These are phyloP conservation scores for Penicillium lividum DNA, from an alignment of 495 filamentous ascomycete genomes.

Conservation along the genomic window DNA sequence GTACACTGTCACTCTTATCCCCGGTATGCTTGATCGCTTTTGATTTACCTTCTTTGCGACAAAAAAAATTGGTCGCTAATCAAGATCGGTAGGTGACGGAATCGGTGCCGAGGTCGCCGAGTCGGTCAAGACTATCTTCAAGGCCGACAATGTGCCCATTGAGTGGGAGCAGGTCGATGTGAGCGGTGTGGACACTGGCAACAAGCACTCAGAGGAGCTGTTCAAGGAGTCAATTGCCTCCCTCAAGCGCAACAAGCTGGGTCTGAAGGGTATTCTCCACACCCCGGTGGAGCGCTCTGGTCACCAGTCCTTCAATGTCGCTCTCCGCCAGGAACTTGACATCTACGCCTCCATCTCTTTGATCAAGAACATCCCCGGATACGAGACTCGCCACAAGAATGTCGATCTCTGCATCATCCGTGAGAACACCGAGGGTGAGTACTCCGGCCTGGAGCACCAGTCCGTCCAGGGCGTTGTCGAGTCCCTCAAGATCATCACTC, in stretches of 20 bases:
- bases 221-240: constrained; percentile 94
- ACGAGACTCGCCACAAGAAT: constrained; percentile 92
- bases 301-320: constrained; percentile 99
- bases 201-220: constrained; percentile 88
- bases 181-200: constrained; percentile 83
- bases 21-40: constrained; percentile 56
- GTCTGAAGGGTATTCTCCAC: constrained; percentile 93
- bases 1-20: constrained; percentile 98
- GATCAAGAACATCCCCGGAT: constrained; percentile 99
- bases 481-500: constrained; percentile 99
- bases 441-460: constrained; percentile 97
- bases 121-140: constrained; percentile 98
- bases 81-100: constrained; percentile 68
- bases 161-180: constrained; percentile 99
- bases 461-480: constrained; percentile 96
- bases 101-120: constrained; percentile 98
- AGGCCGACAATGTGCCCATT: constrained; percentile 97
- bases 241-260: constrained; percentile 95
- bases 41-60: not conserved
- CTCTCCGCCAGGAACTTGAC: constrained; percentile 96
- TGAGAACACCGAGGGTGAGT: constrained; percentile 99
- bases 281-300: constrained; percentile 95
- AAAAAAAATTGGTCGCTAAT: not conserved
- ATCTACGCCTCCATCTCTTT: constrained; percentile 98
- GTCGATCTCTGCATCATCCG: constrained; percentile 99